Evolutionary conservation across 306 rosid species (phyloP).

Genomic region (Cucurbita pepo): DNA sequence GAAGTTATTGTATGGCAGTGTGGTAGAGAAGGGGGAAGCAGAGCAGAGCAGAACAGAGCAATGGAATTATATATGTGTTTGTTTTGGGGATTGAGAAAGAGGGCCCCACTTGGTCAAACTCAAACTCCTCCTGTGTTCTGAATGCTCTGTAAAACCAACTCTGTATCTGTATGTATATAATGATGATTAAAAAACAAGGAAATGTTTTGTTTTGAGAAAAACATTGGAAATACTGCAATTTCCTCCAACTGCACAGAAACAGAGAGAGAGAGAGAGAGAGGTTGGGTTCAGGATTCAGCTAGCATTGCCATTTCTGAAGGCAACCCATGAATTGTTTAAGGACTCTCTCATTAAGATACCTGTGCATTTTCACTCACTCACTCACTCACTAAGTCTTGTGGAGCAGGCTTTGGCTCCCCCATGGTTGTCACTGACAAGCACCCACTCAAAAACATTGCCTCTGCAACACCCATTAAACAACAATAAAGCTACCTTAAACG

Average conservation of each 20-base stretch:
- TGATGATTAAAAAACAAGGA: not conserved
- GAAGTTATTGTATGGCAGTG: not conserved
- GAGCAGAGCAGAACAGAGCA: not conserved
- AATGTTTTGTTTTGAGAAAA: not conserved
- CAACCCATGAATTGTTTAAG: not conserved
- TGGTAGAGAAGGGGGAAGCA: not conserved
- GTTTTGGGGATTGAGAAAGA: constrained; percentile 5
- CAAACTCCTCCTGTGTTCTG: not conserved
- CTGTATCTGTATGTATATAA: not conserved
- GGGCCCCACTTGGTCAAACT: constrained; percentile 4
- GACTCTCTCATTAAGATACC: not conserved
- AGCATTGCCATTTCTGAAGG: not conserved
- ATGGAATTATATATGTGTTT: not conserved
- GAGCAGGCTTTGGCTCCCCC: not conserved
- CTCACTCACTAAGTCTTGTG: not conserved
- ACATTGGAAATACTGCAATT: not conserved
- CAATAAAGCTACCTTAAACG: constrained; percentile 6
- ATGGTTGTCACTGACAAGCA: constrained; percentile 3
- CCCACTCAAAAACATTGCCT: constrained; percentile 5
- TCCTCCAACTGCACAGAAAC: not conserved
- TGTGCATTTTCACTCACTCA: not conserved
- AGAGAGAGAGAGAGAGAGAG: not conserved
- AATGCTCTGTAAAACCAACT: not conserved
- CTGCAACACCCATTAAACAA: constrained; percentile 5
- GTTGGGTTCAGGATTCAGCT: not conserved